Evolutionary conservation across 352 stramenopile genomes (phyloP).

Genomic region (Phytophthora fragariae): DNA sequence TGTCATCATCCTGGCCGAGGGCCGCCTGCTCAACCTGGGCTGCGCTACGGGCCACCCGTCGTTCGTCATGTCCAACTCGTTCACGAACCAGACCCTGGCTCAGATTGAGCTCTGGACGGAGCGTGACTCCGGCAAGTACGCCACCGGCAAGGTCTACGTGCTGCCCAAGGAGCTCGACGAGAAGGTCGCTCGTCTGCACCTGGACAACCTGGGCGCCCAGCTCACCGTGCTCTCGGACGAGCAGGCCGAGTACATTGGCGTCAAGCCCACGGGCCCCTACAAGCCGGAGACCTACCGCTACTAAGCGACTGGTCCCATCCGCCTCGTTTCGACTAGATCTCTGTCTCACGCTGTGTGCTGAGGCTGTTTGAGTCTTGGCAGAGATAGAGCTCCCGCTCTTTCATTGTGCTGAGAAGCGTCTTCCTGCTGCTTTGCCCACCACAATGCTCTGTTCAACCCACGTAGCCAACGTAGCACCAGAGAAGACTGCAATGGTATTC

Average conservation of each 20-base stretch:
- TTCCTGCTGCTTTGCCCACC: slow-evolving; percentile 37
- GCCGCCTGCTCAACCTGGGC: slow-evolving; percentile 98
- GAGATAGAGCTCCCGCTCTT: slow-evolving; percentile 39
- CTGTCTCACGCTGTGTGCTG: not conserved
- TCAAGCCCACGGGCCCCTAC: slow-evolving; percentile 94
- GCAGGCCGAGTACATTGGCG: slow-evolving; percentile 98
- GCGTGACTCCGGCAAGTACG: slow-evolving; percentile 96
- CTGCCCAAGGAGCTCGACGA: slow-evolving; percentile 98
- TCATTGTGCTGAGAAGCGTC: slow-evolving; percentile 46
- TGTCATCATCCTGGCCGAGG: slow-evolving; percentile 98
- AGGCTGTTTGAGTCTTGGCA: slow-evolving; percentile 26
- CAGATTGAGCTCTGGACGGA: slow-evolving; percentile 99
- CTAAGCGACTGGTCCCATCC: slow-evolving; percentile 70
- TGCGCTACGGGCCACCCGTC: slow-evolving; percentile 99
- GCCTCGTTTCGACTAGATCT: not conserved
- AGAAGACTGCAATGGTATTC: slow-evolving; percentile 17
- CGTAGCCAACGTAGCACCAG: slow-evolving; percentile 11
- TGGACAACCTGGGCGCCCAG: slow-evolving; percentile 96
- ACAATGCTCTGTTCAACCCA: slow-evolving; percentile 41
- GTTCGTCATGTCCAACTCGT: slow-evolving; percentile 99
- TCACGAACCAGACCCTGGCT: slow-evolving; percentile 99
- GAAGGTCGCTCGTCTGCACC: slow-evolving; percentile 98
- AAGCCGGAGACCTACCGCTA: slow-evolving; percentile 99
- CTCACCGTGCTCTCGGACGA: slow-evolving; percentile 95
- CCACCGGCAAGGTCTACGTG: slow-evolving; percentile 97